Evolutionary conservation across 768 basidiomycete genomes (phyloP), one percentile per base, ranked within the genome.

Genomic region (Tricholoma furcatifolium): DNA sequence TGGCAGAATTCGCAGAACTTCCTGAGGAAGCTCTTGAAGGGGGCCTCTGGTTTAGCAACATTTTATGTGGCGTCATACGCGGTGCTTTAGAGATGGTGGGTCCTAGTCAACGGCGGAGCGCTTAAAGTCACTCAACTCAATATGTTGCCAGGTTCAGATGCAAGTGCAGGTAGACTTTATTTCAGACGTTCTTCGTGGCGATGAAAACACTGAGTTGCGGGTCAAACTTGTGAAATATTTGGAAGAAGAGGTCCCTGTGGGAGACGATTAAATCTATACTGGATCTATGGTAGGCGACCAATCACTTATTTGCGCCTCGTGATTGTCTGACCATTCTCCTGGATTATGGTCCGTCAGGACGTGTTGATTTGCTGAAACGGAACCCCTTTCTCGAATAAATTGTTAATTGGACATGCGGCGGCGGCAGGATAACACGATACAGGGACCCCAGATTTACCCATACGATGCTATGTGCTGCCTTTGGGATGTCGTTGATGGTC

Each of bases 21-120:
- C 96, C 97, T 0, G 90, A 94, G 47, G 94, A 97, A 60, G 93
- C 83, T 2, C 74, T 95, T 23, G 91, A 96, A 64, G 93, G 93
- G 15, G 95, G 93, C 1, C 71, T 99, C 32, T 97, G 93, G 92
- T 98, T 94, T 68, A 94, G 91, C 70, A 98, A 98, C 69, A 87
- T 98, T 39, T 74, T 97, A 1, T 96, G 94, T 63, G 97, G 97
- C 4, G 96, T 98, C 7, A 69, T 98, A 44, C 76, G 95, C 47
- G 97, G 97, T 3, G 84, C 94, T 32, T 68, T 99, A 46, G 97
- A 99, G 74, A 98, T 99, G 97, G 97, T 97, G 62, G 56, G 80
- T 69, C 18, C 43, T 43, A 23, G 14, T 36, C 39, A n/a, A 42
- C 32, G n/a, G 27, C 11, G 11, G 12, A 50, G 20, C 27, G 20